phyloP scores from a whole-genome alignment of 1,284 basidiomycete genomes.

The Sanghuangporus weigelae region DNA sequence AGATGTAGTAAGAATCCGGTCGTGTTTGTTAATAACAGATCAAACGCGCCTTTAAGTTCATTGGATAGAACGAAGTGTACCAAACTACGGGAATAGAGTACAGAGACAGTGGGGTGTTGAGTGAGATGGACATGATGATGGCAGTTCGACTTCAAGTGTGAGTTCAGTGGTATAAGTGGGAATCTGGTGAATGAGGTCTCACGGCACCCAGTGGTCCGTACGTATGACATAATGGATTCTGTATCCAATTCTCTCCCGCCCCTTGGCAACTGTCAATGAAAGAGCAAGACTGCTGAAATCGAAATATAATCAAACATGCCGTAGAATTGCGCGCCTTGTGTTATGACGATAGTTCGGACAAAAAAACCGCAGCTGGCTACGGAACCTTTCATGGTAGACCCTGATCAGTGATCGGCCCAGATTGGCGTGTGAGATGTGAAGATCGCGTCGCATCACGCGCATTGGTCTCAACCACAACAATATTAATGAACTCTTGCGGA shows the following conservation, averaged over 20 bases:
- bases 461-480: too few relatives aligned
- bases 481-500: too few relatives aligned
- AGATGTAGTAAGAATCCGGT: not conserved
- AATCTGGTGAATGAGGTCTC: not conserved
- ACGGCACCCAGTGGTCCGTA: not conserved
- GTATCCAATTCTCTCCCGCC: not conserved
- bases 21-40: not conserved
- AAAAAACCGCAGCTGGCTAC: not conserved
- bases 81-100: conserved; percentile 22
- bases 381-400: too few relatives aligned
- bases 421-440: too few relatives aligned
- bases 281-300: too few relatives aligned
- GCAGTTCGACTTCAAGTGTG: not conserved
- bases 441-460: not conserved
- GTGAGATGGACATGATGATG: conserved; percentile 9
- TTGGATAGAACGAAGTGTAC: conserved; percentile 20
- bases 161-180: not conserved
- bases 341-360: too few relatives aligned
- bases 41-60: conserved; percentile 15
- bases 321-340: not conserved
- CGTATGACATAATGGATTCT: not conserved
- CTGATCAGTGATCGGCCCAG: too few relatives aligned
- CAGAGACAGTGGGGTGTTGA: conserved; percentile 17
- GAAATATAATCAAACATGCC: not conserved
- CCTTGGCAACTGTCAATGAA: not conserved